A percentile compares a stretch with the other conserved stretches of the same genome.
Evolutionary conservation across 1,139 yeast species (phyloP).

Genomic region (Geotrichum siamense): DNA sequence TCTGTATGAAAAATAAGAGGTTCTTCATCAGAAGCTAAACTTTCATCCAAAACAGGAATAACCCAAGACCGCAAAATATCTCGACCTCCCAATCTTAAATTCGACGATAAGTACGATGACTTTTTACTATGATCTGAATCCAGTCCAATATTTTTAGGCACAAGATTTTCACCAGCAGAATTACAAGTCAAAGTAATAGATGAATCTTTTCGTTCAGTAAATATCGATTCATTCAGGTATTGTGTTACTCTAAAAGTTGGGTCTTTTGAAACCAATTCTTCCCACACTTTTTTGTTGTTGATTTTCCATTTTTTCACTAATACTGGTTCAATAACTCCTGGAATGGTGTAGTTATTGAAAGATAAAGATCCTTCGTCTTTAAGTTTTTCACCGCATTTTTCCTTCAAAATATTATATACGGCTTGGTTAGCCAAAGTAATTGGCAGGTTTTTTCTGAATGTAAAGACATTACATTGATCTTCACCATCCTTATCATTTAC

Average conservation of each 20-base stretch:
- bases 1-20: neutral
- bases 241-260: neutral
- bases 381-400: neutral
- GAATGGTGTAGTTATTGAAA: constrained; percentile 1
- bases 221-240: constrained; percentile 2
- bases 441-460: constrained; percentile 3
- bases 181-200: neutral
- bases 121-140: neutral
- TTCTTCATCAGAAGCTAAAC: neutral
- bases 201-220: neutral
- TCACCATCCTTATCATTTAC: constrained; percentile 3
- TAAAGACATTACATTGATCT: constrained; percentile 4
- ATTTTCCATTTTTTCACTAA: constrained; percentile 6
- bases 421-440: constrained; percentile 14
- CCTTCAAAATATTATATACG: constrained; percentile 2
- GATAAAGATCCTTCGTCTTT: no score
- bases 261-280: neutral
- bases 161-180: neutral
- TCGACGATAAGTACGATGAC: neutral
- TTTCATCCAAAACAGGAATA: neutral
- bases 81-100: neutral
- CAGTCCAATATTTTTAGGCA: constrained; percentile 3
- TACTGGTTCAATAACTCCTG: constrained; percentile 11
- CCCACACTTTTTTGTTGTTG: constrained; percentile 1
- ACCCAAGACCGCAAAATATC: neutral